Percentiles rank a stretch among this genome's conserved stretches.
Conservation (phyloP, 164 flowering plant genomes). For the Hamamelis virginiana region DNA sequence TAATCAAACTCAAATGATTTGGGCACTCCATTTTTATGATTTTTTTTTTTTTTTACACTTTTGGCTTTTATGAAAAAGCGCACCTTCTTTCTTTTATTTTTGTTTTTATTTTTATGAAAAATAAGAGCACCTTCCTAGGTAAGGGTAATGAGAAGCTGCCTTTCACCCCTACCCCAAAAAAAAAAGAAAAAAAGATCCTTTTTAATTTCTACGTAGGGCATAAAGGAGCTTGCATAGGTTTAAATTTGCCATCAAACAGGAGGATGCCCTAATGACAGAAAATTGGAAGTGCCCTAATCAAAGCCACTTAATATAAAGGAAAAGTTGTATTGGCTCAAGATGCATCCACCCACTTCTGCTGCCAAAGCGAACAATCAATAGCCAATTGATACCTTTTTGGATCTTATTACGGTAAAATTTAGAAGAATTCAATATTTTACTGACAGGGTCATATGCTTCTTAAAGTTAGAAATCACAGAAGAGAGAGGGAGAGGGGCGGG, state of each 20-base stretch:
- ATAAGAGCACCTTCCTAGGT: not conserved
- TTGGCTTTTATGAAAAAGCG: too few relatives aligned
- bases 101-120: too few relatives aligned
- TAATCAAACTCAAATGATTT: too few relatives aligned
- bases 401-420: constrained; percentile 24
- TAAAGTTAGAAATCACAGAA: constrained; percentile 28
- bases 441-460: constrained; percentile 41
- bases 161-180: not conserved
- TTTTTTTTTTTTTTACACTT: too few relatives aligned
- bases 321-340: not conserved
- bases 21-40: too few relatives aligned
- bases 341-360: constrained; percentile 8
- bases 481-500: constrained; percentile 9
- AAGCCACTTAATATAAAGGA: not conserved
- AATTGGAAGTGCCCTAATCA: not conserved
- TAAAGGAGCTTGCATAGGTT: not conserved
- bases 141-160: not conserved
- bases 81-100: too few relatives aligned
- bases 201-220: not conserved
- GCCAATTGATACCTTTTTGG: constrained; percentile 30
- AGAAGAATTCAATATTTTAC: constrained; percentile 17
- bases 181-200: too few relatives aligned
- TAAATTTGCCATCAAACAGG: not conserved
- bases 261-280: not conserved
- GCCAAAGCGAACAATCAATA: constrained; percentile 26